These are phyloP conservation scores for Saturnispora halmiae DNA, from an alignment of 805 yeast genomes.

Conservation along the genomic window DNA sequence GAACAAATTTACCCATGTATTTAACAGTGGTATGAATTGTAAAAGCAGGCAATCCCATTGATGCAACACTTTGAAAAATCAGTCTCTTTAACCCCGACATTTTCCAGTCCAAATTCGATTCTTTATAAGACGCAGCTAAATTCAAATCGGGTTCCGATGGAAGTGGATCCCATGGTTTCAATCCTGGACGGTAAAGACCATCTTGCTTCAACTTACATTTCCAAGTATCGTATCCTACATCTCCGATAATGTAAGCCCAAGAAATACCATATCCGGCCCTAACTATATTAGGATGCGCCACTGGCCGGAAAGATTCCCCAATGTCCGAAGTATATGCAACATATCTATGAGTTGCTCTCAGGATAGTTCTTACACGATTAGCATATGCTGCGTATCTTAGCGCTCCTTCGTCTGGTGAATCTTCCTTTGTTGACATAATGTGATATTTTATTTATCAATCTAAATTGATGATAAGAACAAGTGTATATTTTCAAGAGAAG, in stretches of 20 bases:
- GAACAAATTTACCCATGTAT: constrained; percentile 55
- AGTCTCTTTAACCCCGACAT: constrained; percentile 59
- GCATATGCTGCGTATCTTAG: constrained; percentile 80
- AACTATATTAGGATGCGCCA: constrained; percentile 63
- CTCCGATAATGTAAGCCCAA: constrained; percentile 69
- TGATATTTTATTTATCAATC: background rate
- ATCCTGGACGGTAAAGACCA: constrained; percentile 51
- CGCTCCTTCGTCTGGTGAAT: constrained; percentile 20
- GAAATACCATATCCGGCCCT: constrained; percentile 60
- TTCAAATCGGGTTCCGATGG: constrained; percentile 33
- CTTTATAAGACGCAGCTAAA: constrained; percentile 31
- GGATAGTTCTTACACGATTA: constrained; percentile 59
- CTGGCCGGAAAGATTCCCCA: constrained; percentile 80
- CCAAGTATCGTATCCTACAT: constrained; percentile 68
- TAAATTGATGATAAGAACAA: background rate
- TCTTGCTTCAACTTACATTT: constrained; percentile 55
- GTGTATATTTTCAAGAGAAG: background rate
- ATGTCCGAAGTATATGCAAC: constrained; percentile 83
- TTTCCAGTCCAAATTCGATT: constrained; percentile 50
- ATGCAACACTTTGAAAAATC: constrained; percentile 71
- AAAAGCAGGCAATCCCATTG: constrained; percentile 82
- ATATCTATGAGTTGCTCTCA: constrained; percentile 66
- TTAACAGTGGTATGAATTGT: constrained; percentile 72
- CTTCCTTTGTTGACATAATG: constrained; percentile 8
- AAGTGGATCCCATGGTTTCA: constrained; percentile 56